Percentiles rank a stretch among this genome's conserved stretches.
Evolutionary conservation across 2,329 filamentous ascomycete species (phyloP).

Genomic region (Aureobasidium mangrovei): DNA sequence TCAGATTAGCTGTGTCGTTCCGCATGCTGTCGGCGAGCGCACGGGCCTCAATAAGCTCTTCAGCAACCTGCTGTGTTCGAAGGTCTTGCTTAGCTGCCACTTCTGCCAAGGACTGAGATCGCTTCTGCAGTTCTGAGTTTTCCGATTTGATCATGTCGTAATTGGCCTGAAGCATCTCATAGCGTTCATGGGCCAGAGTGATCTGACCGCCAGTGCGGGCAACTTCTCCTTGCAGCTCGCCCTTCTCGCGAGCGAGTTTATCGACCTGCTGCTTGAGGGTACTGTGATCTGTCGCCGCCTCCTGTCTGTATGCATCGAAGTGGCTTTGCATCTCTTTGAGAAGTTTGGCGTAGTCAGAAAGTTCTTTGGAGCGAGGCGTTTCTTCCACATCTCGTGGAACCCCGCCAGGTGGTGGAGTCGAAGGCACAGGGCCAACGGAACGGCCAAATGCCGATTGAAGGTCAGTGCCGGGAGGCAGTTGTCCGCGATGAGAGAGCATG

Average conservation of each 20-base stretch:
- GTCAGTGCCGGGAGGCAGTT: slow-evolving; percentile 50
- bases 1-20: slow-evolving; percentile 84
- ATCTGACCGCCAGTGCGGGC: slow-evolving; percentile 73
- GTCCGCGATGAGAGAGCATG: slow-evolving; percentile 71
- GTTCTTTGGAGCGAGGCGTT: slow-evolving; percentile 46
- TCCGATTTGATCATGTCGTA: slow-evolving; percentile 75
- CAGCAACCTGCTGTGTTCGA: slow-evolving; percentile 80
- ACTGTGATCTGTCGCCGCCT: slow-evolving; percentile 70
- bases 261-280: slow-evolving; percentile 80
- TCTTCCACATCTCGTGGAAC: slow-evolving; percentile 27
- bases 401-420: slow-evolving; percentile 35
- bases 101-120: slow-evolving; percentile 67
- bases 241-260: slow-evolving; percentile 72
- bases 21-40: slow-evolving; percentile 77
- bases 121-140: slow-evolving; percentile 78
- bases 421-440: slow-evolving; percentile 50
- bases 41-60: slow-evolving; percentile 82
- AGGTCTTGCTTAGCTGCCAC: slow-evolving; percentile 83
- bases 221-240: slow-evolving; percentile 70
- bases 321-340: slow-evolving; percentile 82
- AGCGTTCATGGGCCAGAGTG: slow-evolving; percentile 70
- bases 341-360: slow-evolving; percentile 65
- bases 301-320: slow-evolving; percentile 82
- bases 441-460: slow-evolving; percentile 62
- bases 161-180: slow-evolving; percentile 83